Evolutionary conservation across 768 basidiomycete species (phyloP).

Genomic region (Trichaptum fuscoviolaceum): DNA sequence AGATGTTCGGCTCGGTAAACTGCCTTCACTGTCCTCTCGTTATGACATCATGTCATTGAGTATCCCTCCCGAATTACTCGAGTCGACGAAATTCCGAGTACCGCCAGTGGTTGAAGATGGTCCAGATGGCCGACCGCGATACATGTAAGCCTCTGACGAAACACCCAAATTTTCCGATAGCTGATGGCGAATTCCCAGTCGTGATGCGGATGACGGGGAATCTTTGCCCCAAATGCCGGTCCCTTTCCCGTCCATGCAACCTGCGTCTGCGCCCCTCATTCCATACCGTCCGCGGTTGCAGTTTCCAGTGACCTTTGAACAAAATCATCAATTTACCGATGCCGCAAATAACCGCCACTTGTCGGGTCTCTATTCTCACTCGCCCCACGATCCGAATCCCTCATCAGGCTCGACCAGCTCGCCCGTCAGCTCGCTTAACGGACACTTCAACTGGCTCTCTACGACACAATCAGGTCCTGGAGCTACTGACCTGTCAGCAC

Average conservation of each 20-base stretch:
- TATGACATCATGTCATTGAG: constrained; percentile 67
- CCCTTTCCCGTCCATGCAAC: background rate
- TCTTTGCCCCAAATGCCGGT: background rate
- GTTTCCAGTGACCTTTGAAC: background rate
- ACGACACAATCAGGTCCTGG: background rate
- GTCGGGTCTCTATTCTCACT: background rate
- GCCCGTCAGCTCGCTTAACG: background rate
- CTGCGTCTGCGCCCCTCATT: background rate
- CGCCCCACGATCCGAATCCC: background rate
- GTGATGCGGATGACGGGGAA: background rate
- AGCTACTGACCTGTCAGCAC: background rate
- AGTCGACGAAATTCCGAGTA: constrained; percentile 75
- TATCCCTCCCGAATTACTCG: constrained; percentile 74
- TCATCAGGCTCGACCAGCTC: background rate
- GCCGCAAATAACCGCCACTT: background rate
- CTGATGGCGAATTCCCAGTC: background rate
- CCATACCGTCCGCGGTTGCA: background rate
- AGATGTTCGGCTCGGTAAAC: constrained; percentile 63
- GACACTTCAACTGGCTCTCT: background rate
- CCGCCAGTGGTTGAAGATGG: constrained; percentile 77
- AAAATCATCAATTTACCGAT: background rate
- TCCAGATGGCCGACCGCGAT: constrained; percentile 59
- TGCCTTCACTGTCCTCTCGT: constrained; percentile 65
- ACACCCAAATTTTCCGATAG: background rate
- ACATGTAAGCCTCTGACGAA: constrained; percentile 37